phyloP scores from a whole-genome alignment of 2,329 filamentous ascomycete species.

The Penicillium paneum region DNA sequence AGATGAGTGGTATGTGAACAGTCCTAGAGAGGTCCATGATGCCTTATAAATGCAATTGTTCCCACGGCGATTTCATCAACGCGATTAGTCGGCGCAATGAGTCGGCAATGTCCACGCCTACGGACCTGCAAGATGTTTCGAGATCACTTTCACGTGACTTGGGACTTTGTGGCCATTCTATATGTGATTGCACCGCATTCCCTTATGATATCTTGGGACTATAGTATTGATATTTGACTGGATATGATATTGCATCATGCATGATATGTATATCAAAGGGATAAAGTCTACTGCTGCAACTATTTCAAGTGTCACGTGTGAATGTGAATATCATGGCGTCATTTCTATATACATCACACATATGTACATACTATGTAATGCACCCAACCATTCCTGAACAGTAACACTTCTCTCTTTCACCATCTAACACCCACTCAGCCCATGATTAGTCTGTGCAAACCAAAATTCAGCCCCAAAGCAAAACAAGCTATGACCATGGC shows the following conservation, averaged over 20 bases:
- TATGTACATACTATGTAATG: conserved; percentile 1
- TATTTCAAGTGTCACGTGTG: neutral
- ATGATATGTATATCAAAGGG: neutral
- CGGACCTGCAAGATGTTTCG: neutral
- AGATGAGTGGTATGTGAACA: neutral
- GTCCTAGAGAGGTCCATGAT: neutral
- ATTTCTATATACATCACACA: conserved; percentile 1
- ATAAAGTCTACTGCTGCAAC: neutral
- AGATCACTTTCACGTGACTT: neutral
- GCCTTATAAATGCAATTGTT: neutral
- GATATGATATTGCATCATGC: neutral
- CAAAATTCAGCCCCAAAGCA: neutral
- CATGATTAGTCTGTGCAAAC: neutral
- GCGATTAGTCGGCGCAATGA: neutral
- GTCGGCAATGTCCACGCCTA: neutral
- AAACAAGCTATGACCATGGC: conserved; percentile 61
- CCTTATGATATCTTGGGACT: neutral
- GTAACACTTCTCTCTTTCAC: too few relatives aligned
- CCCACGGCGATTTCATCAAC: neutral
- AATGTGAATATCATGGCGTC: conserved; percentile 2
- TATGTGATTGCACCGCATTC: too few relatives aligned
- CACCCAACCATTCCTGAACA: neutral
- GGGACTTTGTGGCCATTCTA: too few relatives aligned
- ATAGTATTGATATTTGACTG: neutral
- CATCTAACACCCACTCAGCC: neutral